phyloP scores from a whole-genome alignment of 2,329 filamentous ascomycete species.

The Chalaropsis thielavioides region DNA sequence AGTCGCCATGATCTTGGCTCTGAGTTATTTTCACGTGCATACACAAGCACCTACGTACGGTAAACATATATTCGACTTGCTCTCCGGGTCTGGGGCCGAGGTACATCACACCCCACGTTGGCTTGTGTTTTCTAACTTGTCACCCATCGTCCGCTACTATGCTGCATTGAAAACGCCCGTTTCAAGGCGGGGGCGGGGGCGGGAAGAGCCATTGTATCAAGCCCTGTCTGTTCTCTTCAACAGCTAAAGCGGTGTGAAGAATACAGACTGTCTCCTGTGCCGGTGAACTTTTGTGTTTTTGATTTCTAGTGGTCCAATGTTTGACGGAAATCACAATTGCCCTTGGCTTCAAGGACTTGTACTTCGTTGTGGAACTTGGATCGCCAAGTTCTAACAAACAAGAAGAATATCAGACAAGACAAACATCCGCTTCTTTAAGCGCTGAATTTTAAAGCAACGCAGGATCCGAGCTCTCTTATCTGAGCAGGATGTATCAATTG shows the following conservation, averaged over 20 bases:
- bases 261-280: background rate
- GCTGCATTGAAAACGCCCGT: background rate
- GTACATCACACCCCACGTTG: background rate
- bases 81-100: background rate
- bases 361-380: background rate
- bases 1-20: background rate
- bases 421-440: background rate
- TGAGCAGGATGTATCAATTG: background rate
- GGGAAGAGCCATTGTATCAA: background rate
- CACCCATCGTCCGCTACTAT: background rate
- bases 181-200: background rate
- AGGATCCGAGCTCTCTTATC: background rate
- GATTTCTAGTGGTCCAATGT: background rate
- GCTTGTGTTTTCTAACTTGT: background rate
- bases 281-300: background rate
- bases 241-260: background rate
- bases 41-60: background rate
- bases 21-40: background rate
- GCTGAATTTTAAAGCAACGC: background rate
- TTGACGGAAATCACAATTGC: background rate
- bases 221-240: background rate
- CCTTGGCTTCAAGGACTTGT: background rate
- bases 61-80: background rate
- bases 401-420: background rate
- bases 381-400: background rate